Percentiles rank a stretch among this genome's conserved stretches.
Conservation (phyloP, 257 asterid genomes). For the Sherardia arvensis region DNA sequence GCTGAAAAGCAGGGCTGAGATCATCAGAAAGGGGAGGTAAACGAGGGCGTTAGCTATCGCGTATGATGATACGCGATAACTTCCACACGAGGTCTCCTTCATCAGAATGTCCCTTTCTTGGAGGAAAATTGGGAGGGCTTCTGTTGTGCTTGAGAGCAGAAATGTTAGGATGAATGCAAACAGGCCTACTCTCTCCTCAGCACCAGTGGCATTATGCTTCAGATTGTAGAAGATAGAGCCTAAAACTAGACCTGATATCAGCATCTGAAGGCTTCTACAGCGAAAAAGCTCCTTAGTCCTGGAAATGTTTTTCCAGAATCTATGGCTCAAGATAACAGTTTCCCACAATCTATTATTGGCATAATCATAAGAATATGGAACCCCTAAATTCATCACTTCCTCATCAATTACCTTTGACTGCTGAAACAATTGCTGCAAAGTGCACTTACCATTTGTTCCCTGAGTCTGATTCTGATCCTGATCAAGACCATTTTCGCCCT, state of each 20-base stretch:
- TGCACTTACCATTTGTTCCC: conserved; percentile 42
- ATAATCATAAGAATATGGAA: conserved; percentile 27
- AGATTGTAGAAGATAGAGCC: conserved; percentile 78
- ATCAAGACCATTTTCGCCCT: conserved; percentile 17
- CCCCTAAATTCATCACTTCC: conserved; percentile 24
- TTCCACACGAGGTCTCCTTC: conserved; percentile 81
- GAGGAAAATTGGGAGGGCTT: conserved; percentile 83
- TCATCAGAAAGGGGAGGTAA: conserved; percentile 71
- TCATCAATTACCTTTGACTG: conserved; percentile 66
- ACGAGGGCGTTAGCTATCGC: conserved; percentile 74
- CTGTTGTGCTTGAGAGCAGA: conserved; percentile 68
- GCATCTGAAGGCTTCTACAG: conserved; percentile 67
- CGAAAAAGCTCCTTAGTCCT: conserved; percentile 80
- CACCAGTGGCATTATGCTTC: conserved; percentile 40
- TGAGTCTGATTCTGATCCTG: conserved; percentile 16
- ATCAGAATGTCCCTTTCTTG: conserved; percentile 86
- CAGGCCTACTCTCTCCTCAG: conserved; percentile 67
- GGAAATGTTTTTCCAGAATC: conserved; percentile 72
- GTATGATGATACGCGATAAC: conserved; percentile 79
- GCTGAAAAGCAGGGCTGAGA: conserved; percentile 56
- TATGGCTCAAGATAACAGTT: conserved; percentile 49
- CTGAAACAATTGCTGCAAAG: conserved; percentile 77
- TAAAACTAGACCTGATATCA: conserved; percentile 60
- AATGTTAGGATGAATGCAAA: conserved; percentile 80
- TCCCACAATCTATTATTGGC: conserved; percentile 58